Conservation (phyloP, 2,329 filamentous ascomycete species). For the Bipolaris bicolor region DNA sequence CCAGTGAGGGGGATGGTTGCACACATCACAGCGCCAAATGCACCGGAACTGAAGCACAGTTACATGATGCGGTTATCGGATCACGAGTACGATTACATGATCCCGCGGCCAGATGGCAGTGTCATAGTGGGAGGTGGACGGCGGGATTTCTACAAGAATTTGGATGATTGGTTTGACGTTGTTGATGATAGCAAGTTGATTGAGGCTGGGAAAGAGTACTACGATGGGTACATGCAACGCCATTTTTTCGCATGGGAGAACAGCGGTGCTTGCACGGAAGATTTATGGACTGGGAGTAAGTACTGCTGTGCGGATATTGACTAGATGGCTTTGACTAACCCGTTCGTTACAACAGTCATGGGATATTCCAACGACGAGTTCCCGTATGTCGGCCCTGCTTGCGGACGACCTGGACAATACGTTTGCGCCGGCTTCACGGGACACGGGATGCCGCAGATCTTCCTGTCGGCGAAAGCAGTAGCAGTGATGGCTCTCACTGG, state of each 20-base stretch:
- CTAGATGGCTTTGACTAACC: background rate
- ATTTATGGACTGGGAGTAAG: constrained; percentile 36
- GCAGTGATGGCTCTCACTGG: constrained; percentile 27
- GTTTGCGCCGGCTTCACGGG: constrained; percentile 28
- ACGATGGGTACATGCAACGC: constrained; percentile 39
- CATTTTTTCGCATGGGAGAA: constrained; percentile 30
- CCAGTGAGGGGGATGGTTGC: constrained; percentile 35
- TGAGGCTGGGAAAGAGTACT: constrained; percentile 24
- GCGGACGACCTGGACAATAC: constrained; percentile 16
- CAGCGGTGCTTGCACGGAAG: constrained; percentile 19
- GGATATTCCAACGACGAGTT: constrained; percentile 23
- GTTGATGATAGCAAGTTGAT: constrained; percentile 32
- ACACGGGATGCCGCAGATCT: constrained; percentile 28
- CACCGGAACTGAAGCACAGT: constrained; percentile 22
- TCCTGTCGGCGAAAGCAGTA: constrained; percentile 50
- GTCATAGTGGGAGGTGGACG: constrained; percentile 16
- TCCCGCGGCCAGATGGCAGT: constrained; percentile 42
- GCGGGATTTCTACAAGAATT: constrained; percentile 39
- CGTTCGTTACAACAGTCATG: constrained; percentile 8
- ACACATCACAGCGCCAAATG: constrained; percentile 8
- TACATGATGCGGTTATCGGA: constrained; percentile 55
- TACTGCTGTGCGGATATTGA: background rate
- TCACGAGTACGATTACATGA: constrained; percentile 59
- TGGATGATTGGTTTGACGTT: constrained; percentile 19
- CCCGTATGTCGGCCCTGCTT: constrained; percentile 18